phyloP scores from a whole-genome alignment of 1,284 basidiomycete species.

The Veloboletus limbatus region DNA sequence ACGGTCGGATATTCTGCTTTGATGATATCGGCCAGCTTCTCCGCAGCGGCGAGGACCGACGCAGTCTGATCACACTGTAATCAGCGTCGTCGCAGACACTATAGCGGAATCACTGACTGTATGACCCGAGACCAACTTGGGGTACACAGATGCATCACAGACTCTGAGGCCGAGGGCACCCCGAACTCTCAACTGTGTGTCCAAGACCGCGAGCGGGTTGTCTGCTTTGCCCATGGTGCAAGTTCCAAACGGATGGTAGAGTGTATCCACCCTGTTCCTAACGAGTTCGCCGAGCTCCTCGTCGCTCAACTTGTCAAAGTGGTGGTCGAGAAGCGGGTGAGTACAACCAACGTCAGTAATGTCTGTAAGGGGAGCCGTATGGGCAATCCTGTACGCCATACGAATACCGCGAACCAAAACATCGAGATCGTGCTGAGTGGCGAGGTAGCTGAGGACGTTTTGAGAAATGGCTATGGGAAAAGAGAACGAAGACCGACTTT shows the following conservation, averaged over 20 bases:
- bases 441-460: constrained; percentile 47
- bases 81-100: neutral
- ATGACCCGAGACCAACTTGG: constrained; percentile 58
- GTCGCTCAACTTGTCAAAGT: constrained; percentile 39
- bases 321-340: constrained; percentile 44
- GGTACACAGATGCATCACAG: constrained; percentile 60
- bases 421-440: constrained; percentile 52
- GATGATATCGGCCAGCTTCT: constrained; percentile 63
- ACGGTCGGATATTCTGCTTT: constrained; percentile 33
- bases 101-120: constrained; percentile 42
- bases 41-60: constrained; percentile 55
- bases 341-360: constrained; percentile 43
- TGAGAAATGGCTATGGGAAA: neutral
- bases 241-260: constrained; percentile 58
- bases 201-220: constrained; percentile 43
- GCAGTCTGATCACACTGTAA: constrained; percentile 45
- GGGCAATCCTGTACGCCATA: constrained; percentile 47
- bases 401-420: constrained; percentile 53
- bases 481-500: constrained; percentile 28
- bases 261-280: constrained; percentile 49
- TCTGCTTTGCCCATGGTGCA: constrained; percentile 52
- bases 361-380: constrained; percentile 47
- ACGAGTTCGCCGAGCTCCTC: constrained; percentile 44
- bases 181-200: constrained; percentile 47
- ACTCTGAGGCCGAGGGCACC: constrained; percentile 49